Evolutionary conservation across 176 grass and related monocot genomes (phyloP).

Genomic region (Bonia amplexicaulis): DNA sequence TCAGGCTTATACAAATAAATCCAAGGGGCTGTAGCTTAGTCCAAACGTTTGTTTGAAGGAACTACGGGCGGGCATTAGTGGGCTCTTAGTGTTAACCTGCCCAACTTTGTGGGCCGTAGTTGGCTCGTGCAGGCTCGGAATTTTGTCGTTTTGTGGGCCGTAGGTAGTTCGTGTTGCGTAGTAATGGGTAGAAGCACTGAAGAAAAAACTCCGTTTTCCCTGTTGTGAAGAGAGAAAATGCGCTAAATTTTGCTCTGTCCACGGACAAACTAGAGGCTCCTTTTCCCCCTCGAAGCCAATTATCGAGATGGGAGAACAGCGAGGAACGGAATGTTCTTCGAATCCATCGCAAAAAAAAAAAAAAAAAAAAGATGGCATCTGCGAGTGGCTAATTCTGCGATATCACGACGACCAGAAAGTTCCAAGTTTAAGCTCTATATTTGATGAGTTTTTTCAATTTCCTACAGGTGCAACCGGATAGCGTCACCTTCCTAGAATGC

Average conservation of each 20-base stretch:
- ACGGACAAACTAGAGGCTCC: not conserved
- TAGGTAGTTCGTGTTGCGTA: no score
- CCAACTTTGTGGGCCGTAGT: no score
- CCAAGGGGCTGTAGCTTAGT: no score
- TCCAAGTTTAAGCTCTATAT: not conserved
- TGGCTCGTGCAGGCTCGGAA: no score
- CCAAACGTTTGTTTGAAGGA: no score
- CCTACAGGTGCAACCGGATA: not conserved
- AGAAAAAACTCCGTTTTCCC: not conserved
- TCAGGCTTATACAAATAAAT: no score
- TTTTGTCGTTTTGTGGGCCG: no score
- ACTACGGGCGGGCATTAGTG: no score
- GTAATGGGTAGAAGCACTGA: not conserved
- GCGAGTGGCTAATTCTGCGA: not conserved
- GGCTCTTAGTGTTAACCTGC: no score
- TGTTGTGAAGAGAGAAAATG: not conserved
- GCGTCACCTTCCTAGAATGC: no score
- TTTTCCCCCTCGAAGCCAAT: not conserved
- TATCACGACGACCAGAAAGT: not conserved
- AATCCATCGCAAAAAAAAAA: not conserved
- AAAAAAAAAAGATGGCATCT: not conserved
- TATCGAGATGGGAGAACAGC: not conserved
- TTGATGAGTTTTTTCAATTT: not conserved
- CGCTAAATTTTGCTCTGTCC: not conserved
- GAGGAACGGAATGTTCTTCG: not conserved